Evolutionary conservation across 2,329 filamentous ascomycete genomes (phyloP), one percentile per base, ranked within the genome.

Genomic region (Hypoxylon sp.): DNA sequence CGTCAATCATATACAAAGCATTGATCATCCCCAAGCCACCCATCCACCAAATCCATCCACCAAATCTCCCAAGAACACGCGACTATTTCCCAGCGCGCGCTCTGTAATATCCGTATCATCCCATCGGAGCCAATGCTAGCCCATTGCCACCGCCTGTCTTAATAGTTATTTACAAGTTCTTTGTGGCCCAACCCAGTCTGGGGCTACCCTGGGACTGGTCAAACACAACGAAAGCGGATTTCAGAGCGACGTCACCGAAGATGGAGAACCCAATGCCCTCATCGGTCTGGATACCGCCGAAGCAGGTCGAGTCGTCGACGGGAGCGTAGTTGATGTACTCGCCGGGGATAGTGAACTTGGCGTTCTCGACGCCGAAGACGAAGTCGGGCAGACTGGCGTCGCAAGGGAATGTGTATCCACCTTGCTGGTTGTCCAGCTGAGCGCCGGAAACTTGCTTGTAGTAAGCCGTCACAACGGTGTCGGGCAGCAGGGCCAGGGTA

Each of bases 241-340:
- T 91, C 63, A 91, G 82, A 79, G 90, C 88, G 69, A 89, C 82
- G 70, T 91, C 88, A 29, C 89, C 89, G 65, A 88, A 87, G 77
- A 91, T 90, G 72, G 81, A 84, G 74, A 88, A 80, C 37, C 73
- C 72, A 25, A 74, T 71, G 37, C 60, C 71, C 7, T 45, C 30
- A 51, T 66, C 66, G 39, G 71, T 78, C 82, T 92, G 90, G 59
- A 92, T 83, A 51, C 89, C 90, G 63, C 90, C 90, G 72, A 83
- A 91, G 83, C 90, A 91, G 37, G 62, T 80, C 2, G 81, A 80
- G 21, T 74, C 78, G 19, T 81, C 81, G 45, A 82, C 76, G 23
- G 79, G 75, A 0, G 83, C 78, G 74, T 84, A 88, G 69, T 82
- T 83, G 62, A 88, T 78, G 70, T 82, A 80, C 9, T 77, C 65